Evolutionary conservation across 257 asterid species (phyloP), one percentile per base, ranked within the genome.

Genomic region (Knoxia roxburghii): DNA sequence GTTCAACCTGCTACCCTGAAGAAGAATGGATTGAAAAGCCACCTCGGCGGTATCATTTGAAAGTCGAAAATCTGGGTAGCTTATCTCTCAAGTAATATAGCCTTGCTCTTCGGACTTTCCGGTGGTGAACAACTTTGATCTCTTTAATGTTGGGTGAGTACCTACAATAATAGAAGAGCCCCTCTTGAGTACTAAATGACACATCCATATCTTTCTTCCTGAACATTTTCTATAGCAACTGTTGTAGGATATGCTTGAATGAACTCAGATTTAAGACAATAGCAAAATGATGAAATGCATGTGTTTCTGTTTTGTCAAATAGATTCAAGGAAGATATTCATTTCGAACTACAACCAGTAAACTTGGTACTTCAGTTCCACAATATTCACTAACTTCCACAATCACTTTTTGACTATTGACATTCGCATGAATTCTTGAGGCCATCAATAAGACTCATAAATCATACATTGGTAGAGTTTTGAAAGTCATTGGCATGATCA

Each of bases 51-150:
- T 37, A 26, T 88, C 84, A 91, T 68, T 91, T 91, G 87, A 91
- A 87, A 80, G 95, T 85, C 65, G 96, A 91, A 70, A 91, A 84
- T 84, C 98, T 79, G 23, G 98, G 98, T 69, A 91, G 71, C n/a
- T n/a, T n/a, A n/a, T n/a, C n/a, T n/a, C n/a, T n/a, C n/a, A n/a
- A n/a, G n/a, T n/a, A n/a, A n/a, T n/a, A n/a, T n/a, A n/a, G n/a
- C n/a, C n/a, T n/a, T n/a, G n/a, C n/a, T n/a, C n/a, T n/a, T n/a
- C n/a, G n/a, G n/a, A n/a, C n/a, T n/a, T n/a, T n/a, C n/a, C n/a
- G n/a, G n/a, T n/a, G n/a, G n/a, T n/a, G n/a, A n/a, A n/a, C n/a
- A n/a, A n/a, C n/a, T n/a, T n/a, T n/a, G n/a, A n/a, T n/a, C n/a
- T n/a, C n/a, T n/a, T n/a, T n/a, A n/a, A n/a, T n/a, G n/a, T n/a